These are phyloP conservation scores for Entomortierella beljakovae DNA, from an alignment of 192 early-diverging fungal species.

Conservation along the genomic window DNA sequence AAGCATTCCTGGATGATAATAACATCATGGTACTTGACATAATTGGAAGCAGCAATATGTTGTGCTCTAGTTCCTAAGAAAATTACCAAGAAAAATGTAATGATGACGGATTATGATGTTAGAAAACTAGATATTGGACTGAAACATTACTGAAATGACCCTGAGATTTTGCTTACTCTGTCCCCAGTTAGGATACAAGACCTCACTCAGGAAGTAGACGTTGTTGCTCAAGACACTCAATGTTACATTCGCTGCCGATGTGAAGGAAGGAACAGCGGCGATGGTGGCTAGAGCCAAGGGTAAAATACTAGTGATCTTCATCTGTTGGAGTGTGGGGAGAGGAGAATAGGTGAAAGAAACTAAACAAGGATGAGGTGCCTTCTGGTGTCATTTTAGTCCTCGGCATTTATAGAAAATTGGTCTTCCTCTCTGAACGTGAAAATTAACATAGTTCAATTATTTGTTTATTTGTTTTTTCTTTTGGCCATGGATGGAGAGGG, in stretches of 20 bases:
- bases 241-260: conserved; percentile 29
- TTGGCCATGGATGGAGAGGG: no score
- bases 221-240: conserved; percentile 41
- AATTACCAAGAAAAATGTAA: no score
- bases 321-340: neutral
- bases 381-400: neutral
- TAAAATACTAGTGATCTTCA: conserved; percentile 28
- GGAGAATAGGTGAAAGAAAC: neutral
- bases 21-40: conserved; percentile 45
- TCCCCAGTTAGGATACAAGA: conserved; percentile 44
- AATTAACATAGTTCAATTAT: no score
- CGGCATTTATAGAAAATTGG: neutral
- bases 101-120: neutral
- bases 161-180: conserved; percentile 19
- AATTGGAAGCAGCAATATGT: conserved; percentile 33
- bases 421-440: no score
- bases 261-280: conserved; percentile 9
- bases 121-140: neutral
- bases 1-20: conserved; percentile 43
- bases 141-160: no score
- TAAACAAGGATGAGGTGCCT: neutral
- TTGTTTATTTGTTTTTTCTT: no score
- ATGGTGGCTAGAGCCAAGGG: conserved; percentile 10
- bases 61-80: conserved; percentile 20
- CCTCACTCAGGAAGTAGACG: conserved; percentile 30